These are phyloP conservation scores for Ophiostoma sp. DNA, from an alignment of 2,329 filamentous ascomycete species.

Conservation along the genomic window DNA sequence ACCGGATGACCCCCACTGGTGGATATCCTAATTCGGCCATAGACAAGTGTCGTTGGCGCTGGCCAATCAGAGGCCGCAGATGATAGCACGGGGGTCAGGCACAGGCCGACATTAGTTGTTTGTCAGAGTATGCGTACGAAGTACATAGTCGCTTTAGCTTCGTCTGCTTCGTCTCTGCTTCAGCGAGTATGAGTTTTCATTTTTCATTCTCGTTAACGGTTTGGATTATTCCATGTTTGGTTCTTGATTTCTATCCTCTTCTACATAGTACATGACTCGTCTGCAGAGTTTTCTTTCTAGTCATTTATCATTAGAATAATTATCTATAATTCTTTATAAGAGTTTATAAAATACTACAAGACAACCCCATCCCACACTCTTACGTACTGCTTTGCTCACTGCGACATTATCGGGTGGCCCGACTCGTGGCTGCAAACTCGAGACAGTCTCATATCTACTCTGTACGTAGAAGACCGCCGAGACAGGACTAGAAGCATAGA, in stretches of 20 bases:
- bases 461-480: background rate
- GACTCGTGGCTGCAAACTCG: background rate
- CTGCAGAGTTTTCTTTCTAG: background rate
- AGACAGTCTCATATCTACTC: background rate
- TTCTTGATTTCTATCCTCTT: background rate
- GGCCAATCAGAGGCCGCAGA: background rate
- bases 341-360: no score
- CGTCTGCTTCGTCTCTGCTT: no score
- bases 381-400: background rate
- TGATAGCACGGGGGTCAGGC: background rate
- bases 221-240: background rate
- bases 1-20: background rate
- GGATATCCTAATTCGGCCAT: slow-evolving; percentile 5
- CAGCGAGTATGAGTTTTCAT: background rate
- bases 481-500: background rate
- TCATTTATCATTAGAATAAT: background rate
- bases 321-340: no score
- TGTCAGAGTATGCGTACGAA: background rate
- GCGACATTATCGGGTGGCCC: no score
- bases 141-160: no score
- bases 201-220: background rate
- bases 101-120: background rate
- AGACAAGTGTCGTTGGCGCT: background rate
- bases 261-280: background rate
- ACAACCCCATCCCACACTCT: background rate